Conservation (phyloP, 495 filamentous ascomycete species). For the Mycothermus thermophilus region DNA sequence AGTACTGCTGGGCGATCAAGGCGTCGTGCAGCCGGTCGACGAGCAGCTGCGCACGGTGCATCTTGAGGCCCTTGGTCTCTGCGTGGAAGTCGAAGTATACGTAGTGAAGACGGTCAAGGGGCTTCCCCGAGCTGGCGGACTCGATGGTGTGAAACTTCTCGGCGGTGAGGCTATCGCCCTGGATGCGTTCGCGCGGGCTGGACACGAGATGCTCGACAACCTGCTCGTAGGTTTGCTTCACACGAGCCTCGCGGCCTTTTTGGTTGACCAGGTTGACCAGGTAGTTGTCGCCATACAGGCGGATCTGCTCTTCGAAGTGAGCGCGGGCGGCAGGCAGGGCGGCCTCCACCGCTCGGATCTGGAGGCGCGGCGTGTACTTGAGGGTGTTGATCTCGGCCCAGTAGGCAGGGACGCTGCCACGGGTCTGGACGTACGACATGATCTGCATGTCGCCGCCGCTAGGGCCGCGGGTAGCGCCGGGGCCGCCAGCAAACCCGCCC, state of each 20-base stretch:
- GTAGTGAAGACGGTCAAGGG: constrained; percentile 75
- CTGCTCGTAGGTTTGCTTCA: constrained; percentile 88
- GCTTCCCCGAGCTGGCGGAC: constrained; percentile 37
- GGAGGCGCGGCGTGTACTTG: constrained; percentile 75
- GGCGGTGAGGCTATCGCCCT: constrained; percentile 41
- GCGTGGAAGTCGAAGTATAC: constrained; percentile 97
- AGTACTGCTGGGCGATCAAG: constrained; percentile 68
- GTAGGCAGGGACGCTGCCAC: constrained; percentile 85
- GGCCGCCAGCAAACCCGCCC: constrained; percentile 68
- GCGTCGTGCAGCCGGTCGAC: constrained; percentile 64
- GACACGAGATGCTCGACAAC: constrained; percentile 62
- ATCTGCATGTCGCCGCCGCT: constrained; percentile 67
- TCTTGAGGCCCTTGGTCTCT: constrained; percentile 85
- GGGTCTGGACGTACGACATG: constrained; percentile 85
- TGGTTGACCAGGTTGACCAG: constrained; percentile 95
- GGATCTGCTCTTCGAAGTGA: constrained; percentile 88
- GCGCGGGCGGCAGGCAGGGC: constrained; percentile 61
- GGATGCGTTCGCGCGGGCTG: constrained; percentile 47
- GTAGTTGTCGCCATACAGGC: constrained; percentile 88
- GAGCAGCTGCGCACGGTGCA: constrained; percentile 81
- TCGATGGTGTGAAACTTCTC: constrained; percentile 77
- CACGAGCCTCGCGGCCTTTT: constrained; percentile 68
- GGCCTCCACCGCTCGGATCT: constrained; percentile 73
- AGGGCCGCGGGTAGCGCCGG: constrained; percentile 40
- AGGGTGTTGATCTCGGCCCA: constrained; percentile 92